Conservation (phyloP, 441 rosid species). For the Gossypium lobatum region DNA sequence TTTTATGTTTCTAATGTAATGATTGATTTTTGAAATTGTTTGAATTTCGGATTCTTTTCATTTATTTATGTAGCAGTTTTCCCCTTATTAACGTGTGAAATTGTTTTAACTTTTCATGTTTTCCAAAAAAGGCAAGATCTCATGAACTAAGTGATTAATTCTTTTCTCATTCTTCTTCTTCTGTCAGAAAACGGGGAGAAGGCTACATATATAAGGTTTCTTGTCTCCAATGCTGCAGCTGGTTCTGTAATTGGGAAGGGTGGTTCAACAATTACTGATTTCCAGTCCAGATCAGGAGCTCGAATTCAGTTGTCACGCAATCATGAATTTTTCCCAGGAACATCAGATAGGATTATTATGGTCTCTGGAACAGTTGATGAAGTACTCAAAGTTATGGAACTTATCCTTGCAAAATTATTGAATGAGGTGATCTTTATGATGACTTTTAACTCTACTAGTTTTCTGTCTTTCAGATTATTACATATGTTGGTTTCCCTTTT, state of each 20-base stretch:
- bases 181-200: constrained; percentile 67
- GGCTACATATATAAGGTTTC: constrained; percentile 77
- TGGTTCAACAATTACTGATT: constrained; percentile 90
- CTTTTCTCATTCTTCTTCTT: constrained; percentile 3
- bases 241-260: constrained; percentile 99
- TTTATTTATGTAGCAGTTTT: neutral
- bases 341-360: constrained; percentile 87
- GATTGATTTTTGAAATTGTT: neutral
- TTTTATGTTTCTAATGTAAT: neutral
- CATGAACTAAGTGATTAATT: neutral
- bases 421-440: constrained; percentile 61
- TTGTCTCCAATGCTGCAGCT: constrained; percentile 95
- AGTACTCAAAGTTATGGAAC: constrained; percentile 71
- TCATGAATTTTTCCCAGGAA: constrained; percentile 89
- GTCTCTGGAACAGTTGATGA: constrained; percentile 79
- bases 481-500: constrained; percentile 19
- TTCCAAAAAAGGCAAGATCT: neutral
- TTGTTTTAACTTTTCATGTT: neutral
- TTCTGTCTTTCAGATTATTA: constrained; percentile 8
- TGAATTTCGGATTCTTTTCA: neutral
- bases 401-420: constrained; percentile 73
- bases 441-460: neutral
- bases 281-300: constrained; percentile 87
- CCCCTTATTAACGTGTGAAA: neutral
- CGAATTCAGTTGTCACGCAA: constrained; percentile 92